Evolutionary conservation across 495 filamentous ascomycete genomes (phyloP).

Genomic region (Extremus antarcticus): DNA sequence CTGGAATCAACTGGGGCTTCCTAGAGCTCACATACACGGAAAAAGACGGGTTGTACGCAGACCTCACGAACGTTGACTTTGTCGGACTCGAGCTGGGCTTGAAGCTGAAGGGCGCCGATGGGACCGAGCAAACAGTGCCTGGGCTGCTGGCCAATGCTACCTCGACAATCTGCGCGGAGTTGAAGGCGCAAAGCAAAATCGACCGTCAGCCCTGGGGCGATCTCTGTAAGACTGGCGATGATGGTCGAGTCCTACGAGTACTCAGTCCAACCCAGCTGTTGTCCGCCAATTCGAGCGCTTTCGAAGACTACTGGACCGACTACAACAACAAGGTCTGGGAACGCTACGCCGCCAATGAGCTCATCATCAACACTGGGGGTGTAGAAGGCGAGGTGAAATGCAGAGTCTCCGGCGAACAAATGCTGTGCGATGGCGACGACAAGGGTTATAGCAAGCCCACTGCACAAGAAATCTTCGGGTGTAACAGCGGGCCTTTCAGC

Average conservation of each 20-base stretch:
- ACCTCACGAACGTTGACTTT: constrained; percentile 41
- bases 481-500: constrained; percentile 38
- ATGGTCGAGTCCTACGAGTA: constrained; percentile 31
- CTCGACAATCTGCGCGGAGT: constrained; percentile 29
- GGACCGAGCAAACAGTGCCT: constrained; percentile 26
- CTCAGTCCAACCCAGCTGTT: constrained; percentile 31
- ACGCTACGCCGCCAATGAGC: constrained; percentile 28
- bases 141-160: constrained; percentile 29
- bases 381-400: constrained; percentile 31
- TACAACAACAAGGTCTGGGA: constrained; percentile 36
- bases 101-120: constrained; percentile 25
- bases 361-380: constrained; percentile 34
- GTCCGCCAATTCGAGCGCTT: constrained; percentile 22
- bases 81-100: constrained; percentile 36
- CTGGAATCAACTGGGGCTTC: constrained; percentile 37
- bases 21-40: constrained; percentile 35
- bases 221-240: constrained; percentile 25
- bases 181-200: constrained; percentile 24
- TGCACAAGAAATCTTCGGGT: constrained; percentile 36
- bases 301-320: constrained; percentile 29
- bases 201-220: constrained; percentile 35
- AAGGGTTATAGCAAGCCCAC: constrained; percentile 33
- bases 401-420: constrained; percentile 25
- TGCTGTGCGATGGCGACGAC: constrained; percentile 33
- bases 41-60: constrained; percentile 32